Evolutionary conservation across 257 asterid genomes (phyloP).

Genomic region (Solanum gracilifrons): DNA sequence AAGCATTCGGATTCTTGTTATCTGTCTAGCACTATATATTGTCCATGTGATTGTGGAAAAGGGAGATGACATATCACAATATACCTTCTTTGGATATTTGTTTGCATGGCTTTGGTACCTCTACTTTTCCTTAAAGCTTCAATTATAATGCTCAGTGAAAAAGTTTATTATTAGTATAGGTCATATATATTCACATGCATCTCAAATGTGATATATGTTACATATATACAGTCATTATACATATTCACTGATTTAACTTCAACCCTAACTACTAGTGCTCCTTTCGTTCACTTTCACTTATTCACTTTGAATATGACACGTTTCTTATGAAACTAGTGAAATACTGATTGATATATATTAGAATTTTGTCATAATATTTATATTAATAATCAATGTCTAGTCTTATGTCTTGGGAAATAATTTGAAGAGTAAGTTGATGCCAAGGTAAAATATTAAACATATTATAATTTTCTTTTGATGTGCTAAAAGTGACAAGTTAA

Average conservation of each 20-base stretch:
- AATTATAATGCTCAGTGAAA: not conserved
- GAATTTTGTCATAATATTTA: not conserved
- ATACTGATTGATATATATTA: not conserved
- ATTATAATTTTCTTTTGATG: not conserved
- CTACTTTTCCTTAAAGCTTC: not conserved
- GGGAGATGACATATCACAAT: not conserved
- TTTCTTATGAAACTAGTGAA: not conserved
- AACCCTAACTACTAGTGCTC: not conserved
- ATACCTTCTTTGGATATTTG: not conserved
- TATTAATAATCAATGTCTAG: not conserved
- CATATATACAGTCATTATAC: not conserved
- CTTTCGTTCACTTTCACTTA: not conserved
- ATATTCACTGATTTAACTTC: not conserved
- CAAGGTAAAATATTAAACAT: not conserved
- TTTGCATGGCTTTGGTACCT: not conserved
- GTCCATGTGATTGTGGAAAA: not conserved
- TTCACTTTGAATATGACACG: not conserved
- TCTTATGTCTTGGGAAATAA: not conserved
- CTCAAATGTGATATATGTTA: not conserved
- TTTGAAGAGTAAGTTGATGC: not conserved
- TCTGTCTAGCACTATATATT: not conserved
- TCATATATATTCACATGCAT: not conserved
- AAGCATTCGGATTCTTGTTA: not conserved
- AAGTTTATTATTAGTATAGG: not conserved
- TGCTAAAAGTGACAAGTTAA: not conserved